Evolutionary conservation across 2,329 filamentous ascomycete genomes (phyloP), one percentile per base, ranked within the genome.

Genomic region (Salinomyces thailandicus): DNA sequence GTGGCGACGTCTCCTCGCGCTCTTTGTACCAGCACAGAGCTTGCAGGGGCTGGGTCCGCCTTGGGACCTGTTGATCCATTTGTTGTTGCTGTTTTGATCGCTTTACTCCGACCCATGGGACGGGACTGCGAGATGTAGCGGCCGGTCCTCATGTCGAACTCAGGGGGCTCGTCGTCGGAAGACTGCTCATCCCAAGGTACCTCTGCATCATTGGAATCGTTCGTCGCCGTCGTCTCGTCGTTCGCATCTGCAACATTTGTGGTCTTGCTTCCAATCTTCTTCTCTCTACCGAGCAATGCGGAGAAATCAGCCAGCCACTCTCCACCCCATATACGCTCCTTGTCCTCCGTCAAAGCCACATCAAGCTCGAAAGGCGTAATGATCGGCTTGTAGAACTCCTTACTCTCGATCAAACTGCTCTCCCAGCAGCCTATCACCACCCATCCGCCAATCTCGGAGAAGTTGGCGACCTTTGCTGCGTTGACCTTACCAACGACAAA

Each of bases 351-450:
- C 43, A 98, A 62, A 3, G 85, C 84, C 31, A 94, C 65, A 36
- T 77, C 78, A 37, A 96, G 66, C 67, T 98, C 91, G 57, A 93
- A 96, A 0, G 89, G 89, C n/a, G 91, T 98, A 27, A 96, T 77
- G 7, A 96, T 79, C 0, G 87, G 86, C 50, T 77, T 75, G 72
- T 80, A 96, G 55, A 94, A 93, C 5, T 82, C 83, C 39, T 83
- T 81, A 45, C 86, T 85, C 50, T 95, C 89, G 4, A 98, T 75
- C 34, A 96, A 65, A 41, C 83, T 85, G 58, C 87, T 94, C 63
- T 98, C 91, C 91, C 91, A 98, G 62, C 91, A 98, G 2, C 91
- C 89, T 7, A 98, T 84, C 0, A 96, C 86, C 0, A 96, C 86
- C 91, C 91, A 98, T 12, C 86, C 89, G 29, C 86, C 89, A 4